A percentile compares a stretch with the other conserved stretches of the same genome.
Conservation (phyloP, 345 rosid species). For the Dovyalis caffra region DNA sequence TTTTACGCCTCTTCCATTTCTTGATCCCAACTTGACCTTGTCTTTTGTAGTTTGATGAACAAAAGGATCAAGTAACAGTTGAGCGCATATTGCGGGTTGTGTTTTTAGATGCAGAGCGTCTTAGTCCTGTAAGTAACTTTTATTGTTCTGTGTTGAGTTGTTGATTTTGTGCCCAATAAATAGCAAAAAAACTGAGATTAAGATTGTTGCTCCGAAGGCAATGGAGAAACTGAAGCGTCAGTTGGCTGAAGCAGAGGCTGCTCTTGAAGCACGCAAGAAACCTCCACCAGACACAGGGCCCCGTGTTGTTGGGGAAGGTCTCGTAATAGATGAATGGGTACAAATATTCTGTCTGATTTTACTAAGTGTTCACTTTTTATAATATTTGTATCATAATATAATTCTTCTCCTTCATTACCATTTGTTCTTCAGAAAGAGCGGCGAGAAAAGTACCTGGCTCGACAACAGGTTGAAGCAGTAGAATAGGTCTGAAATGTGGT, state of each 20-base stretch:
- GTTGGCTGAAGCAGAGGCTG: constrained; percentile 35
- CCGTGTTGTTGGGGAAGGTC: constrained; percentile 29
- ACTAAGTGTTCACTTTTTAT: background rate
- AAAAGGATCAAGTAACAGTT: constrained; percentile 29
- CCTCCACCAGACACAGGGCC: constrained; percentile 28
- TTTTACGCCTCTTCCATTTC: background rate
- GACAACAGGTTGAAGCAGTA: constrained; percentile 66
- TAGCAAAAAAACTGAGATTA: background rate
- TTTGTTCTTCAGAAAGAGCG: constrained; percentile 72
- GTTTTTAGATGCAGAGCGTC: constrained; percentile 24
- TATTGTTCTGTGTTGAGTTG: background rate
- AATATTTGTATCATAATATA: background rate
- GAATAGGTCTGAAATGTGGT: constrained; percentile 22
- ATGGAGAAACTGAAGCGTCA: constrained; percentile 33
- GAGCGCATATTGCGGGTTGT: constrained; percentile 30
- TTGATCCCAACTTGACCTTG: background rate
- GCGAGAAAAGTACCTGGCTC: constrained; percentile 90
- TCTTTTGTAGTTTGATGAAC: constrained; percentile 32
- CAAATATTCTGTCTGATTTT: background rate
- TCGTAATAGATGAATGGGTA: constrained; percentile 41
- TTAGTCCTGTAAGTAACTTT: constrained; percentile 20
- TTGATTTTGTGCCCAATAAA: background rate
- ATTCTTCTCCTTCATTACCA: background rate
- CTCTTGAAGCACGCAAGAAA: constrained; percentile 27
- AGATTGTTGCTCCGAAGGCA: constrained; percentile 8